Evolutionary conservation across 441 rosid species (phyloP).

Genomic region (Adansonia rubrostipa): DNA sequence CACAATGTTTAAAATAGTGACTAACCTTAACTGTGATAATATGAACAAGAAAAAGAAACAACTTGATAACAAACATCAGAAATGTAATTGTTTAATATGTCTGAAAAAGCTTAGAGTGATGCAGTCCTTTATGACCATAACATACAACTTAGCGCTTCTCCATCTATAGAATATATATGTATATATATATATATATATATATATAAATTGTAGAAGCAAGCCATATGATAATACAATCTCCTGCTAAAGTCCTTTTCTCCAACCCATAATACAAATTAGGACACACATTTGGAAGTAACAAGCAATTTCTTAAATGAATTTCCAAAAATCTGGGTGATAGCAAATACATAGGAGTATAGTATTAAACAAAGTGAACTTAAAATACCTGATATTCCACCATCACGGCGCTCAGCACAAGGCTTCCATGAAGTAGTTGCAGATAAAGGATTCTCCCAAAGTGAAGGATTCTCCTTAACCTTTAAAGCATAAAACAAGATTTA

Average conservation of each 20-base stretch:
- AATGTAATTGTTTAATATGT: slow-evolving; percentile 15
- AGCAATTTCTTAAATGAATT: neutral
- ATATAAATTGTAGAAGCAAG: neutral
- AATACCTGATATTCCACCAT: slow-evolving; percentile 75
- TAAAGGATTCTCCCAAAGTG: slow-evolving; percentile 93
- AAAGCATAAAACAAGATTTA: slow-evolving; percentile 25
- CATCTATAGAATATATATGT: neutral
- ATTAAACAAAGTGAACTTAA: neutral
- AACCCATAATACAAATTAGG: neutral
- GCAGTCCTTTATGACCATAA: neutral
- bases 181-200: neutral
- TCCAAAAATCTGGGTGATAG: neutral
- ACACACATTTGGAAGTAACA: neutral
- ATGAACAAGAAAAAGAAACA: slow-evolving; percentile 20
- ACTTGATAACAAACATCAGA: neutral
- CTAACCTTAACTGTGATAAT: slow-evolving; percentile 7
- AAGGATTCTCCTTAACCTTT: slow-evolving; percentile 88
- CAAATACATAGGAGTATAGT: neutral
- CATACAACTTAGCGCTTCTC: neutral
- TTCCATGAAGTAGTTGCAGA: slow-evolving; percentile 98
- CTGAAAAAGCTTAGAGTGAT: neutral
- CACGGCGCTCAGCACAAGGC: slow-evolving; percentile 90
- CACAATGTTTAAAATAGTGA: slow-evolving; percentile 32
- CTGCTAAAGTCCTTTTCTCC: neutral
- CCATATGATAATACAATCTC: neutral